Evolutionary conservation across 495 filamentous ascomycete genomes (phyloP), one percentile per base, ranked within the genome.

Genomic region (Rhizodiscina lignyota): DNA sequence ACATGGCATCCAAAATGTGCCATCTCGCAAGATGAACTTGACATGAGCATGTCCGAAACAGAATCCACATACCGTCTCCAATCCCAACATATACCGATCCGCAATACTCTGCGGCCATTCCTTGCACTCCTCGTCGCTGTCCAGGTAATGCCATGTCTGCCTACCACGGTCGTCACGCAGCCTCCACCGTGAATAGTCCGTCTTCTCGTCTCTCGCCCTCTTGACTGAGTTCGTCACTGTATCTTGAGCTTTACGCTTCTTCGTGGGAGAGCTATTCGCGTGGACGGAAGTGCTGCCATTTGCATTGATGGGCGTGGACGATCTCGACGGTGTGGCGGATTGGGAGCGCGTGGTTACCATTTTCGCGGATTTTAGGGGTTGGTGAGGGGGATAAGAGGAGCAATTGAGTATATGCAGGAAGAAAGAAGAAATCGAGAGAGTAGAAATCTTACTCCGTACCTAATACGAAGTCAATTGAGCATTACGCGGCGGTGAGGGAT

Each of bases 141-240:
- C 67, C 4, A 97, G 67, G 49, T 96, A 96, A 34, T 83, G 74
- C 89, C 89, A 97, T 17, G 83, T 94, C 42, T 93, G 84, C 36
- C 80, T 66, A 32, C 89, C 83, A 15, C 69, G 62, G 22, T 93
- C 83, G 45, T 87, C 77, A 24, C 73, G 63, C 52, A 96, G 61
- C 38, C 89, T 67, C 89, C 89, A 97, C 51, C 83, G 64, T 0
- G 71, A 58, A 38, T 70, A 70, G 50, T 97, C 86, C 10, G 89
- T 96, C 40, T 45, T 58, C 21, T 45, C 6, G 10, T 36, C 35
- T n/a, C n/a, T n/a, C n/a, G n/a, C n/a, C n/a, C n/a, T n/a, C n/a
- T n/a, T n/a, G n/a, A n/a, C n/a, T n/a, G n/a, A n/a, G n/a, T n/a
- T n/a, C n/a, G n/a, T n/a, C n/a, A n/a, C n/a, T n/a, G n/a, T n/a